phyloP scores from a whole-genome alignment of 345 rosid species.

The Gossypium longicalyx region DNA sequence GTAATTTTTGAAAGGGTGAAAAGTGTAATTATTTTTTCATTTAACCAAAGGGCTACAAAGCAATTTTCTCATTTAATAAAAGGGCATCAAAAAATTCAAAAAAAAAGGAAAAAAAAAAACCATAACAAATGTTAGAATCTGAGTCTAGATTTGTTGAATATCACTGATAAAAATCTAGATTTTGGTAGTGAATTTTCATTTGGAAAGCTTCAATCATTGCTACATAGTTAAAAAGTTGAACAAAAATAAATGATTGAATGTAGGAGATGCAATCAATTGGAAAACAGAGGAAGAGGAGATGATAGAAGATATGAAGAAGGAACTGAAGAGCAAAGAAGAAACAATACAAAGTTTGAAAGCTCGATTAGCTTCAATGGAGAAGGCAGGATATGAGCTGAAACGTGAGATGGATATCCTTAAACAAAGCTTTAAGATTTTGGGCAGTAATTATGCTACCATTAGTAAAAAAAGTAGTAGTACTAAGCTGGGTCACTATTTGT shows the following conservation, averaged over 20 bases:
- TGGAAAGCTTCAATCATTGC: not conserved
- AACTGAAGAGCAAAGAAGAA: constrained; percentile 44
- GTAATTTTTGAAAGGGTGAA: too few relatives aligned
- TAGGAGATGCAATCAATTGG: constrained; percentile 43
- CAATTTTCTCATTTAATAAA: too few relatives aligned
- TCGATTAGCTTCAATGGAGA: constrained; percentile 40
- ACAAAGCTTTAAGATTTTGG: constrained; percentile 65
- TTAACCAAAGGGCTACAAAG: too few relatives aligned
- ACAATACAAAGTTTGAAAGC: constrained; percentile 42
- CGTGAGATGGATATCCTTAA: constrained; percentile 66
- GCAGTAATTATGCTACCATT: constrained; percentile 7
- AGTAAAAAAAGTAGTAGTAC: not conserved
- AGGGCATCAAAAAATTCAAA: too few relatives aligned
- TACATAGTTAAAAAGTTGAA: too few relatives aligned
- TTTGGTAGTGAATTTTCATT: not conserved
- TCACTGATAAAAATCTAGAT: too few relatives aligned
- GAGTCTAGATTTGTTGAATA: too few relatives aligned
- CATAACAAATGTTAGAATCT: too few relatives aligned
- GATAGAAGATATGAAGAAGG: constrained; percentile 55
- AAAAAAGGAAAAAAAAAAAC: too few relatives aligned
- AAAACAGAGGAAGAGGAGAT: constrained; percentile 41
- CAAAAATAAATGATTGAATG: not conserved
- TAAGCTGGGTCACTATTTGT: not conserved
- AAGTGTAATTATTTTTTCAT: too few relatives aligned
- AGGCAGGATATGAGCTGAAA: constrained; percentile 14